Percentiles rank a stretch among this genome's conserved stretches.
These are phyloP conservation scores for Punica granatum DNA, from an alignment of 345 rosid genomes.

Conservation along the genomic window DNA sequence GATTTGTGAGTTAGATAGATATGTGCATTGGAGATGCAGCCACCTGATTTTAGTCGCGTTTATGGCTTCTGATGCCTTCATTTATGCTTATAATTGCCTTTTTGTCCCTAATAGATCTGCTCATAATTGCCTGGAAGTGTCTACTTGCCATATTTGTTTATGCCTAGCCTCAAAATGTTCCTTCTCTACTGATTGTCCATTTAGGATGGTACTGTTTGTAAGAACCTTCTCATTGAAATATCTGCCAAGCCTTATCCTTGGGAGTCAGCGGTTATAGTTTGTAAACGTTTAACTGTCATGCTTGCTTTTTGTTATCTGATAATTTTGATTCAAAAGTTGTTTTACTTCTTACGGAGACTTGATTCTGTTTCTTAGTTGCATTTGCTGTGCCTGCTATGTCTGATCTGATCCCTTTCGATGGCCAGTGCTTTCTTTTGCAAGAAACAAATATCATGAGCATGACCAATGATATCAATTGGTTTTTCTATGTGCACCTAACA, in stretches of 20 bases:
- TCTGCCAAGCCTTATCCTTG: not conserved
- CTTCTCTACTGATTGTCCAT: not conserved
- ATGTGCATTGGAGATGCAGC: not conserved
- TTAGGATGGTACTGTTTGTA: not conserved
- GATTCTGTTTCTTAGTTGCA: not conserved
- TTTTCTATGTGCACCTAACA: not conserved
- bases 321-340: not conserved
- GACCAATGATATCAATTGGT: not conserved
- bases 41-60: not conserved
- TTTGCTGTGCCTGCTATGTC: not conserved
- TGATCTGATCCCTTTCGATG: not conserved
- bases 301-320: not conserved
- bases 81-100: no score
- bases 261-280: not conserved
- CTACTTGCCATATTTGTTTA: not conserved
- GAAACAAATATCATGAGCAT: not conserved
- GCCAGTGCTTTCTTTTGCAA: not conserved
- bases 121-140: not conserved
- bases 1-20: not conserved
- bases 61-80: not conserved
- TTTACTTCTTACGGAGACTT: not conserved
- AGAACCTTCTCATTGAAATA: not conserved
- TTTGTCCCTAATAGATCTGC: no score
- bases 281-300: not conserved
- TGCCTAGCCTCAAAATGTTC: not conserved